Base-by-base conservation (phyloP, 495 filamentous ascomycete species). In the Chlorociboria aeruginascens region DNA sequence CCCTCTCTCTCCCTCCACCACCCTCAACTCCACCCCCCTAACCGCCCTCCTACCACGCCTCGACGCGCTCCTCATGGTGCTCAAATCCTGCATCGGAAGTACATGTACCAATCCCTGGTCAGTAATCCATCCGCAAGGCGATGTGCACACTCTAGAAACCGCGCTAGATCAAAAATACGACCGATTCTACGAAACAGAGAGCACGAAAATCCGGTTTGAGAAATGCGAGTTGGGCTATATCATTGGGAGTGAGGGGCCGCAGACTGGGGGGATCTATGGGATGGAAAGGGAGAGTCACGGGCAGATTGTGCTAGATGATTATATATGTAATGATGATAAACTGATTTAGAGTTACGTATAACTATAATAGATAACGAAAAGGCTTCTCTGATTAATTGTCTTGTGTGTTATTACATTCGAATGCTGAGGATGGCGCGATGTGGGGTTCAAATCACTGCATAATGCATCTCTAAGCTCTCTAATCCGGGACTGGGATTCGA, bases 141-240 rank as follows among this genome's bases (percentile, higher is more conserved):
- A 56, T 33, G 60, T 67, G 29, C 42, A 36, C 13, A 53, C 61
- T 20, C 49, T 66, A 2, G 38, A 40, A 12, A 63, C 66, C 45
- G 65, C 71, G 14, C 49, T 83, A 33, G 10, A 43, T 33, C 13
- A 32, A 13, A 31, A 39, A 32, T 79, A 64, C 48, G 75, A 83
- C 54, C 32, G 37, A 0, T 79, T 78, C 54, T 82, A 82, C 48
- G 55, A 56, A n/a, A 45, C 41, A 34, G 30, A 36, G 30, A 44
- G 42, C 29, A 34, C 35, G 13, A 58, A 45, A 30, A 63, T 77
- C 1, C 50, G 62, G 1, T 82, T 72, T 54, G 57, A 60, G 13
- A 71, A 67, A 51, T 82, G 78, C 49, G 78, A 74, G 44, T 44
- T 58, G 28, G 78, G 77, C 8, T 77, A 78, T 45, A 57, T 82